phyloP scores from a whole-genome alignment of 2,329 filamentous ascomycete genomes.

The Colletotrichum tropicale region DNA sequence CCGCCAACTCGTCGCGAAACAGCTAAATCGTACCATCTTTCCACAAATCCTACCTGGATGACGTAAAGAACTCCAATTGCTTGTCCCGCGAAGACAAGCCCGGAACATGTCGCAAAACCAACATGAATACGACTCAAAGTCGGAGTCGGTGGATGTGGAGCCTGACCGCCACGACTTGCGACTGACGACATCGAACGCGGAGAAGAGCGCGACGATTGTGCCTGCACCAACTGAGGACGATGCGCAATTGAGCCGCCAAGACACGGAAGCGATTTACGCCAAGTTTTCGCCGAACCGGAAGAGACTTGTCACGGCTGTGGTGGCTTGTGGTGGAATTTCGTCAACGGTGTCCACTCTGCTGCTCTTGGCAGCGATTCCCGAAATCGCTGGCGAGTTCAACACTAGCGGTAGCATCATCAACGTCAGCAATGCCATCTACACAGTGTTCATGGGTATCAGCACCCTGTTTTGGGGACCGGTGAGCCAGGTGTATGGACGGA shows the following conservation, averaged over 20 bases:
- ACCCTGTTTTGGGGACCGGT: constrained; percentile 72
- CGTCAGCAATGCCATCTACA: constrained; percentile 72
- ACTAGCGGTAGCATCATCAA: constrained; percentile 74
- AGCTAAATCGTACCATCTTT: neutral
- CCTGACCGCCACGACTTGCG: neutral
- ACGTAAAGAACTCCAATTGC: neutral
- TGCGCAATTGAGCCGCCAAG: constrained; percentile 3
- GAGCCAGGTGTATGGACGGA: constrained; percentile 61
- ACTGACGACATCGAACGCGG: constrained; percentile 10
- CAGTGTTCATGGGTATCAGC: constrained; percentile 72
- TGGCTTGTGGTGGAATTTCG: constrained; percentile 8
- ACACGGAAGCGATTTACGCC: constrained; percentile 9
- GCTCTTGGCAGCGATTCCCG: constrained; percentile 74
- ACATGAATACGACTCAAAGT: neutral
- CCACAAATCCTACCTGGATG: neutral
- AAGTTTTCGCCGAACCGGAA: neutral
- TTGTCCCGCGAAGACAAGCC: neutral
- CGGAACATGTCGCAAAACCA: neutral
- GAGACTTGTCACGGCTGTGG: constrained; percentile 4
- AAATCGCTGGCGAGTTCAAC: constrained; percentile 68
- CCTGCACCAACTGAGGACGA: neutral
- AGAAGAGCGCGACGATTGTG: neutral
- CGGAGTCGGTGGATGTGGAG: neutral
- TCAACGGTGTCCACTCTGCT: constrained; percentile 29
- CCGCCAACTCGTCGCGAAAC: neutral